A percentile compares a stretch with the other conserved stretches of the same genome.
phyloP scores from a whole-genome alignment of 257 asterid species.

The Solanum stenotomum region DNA sequence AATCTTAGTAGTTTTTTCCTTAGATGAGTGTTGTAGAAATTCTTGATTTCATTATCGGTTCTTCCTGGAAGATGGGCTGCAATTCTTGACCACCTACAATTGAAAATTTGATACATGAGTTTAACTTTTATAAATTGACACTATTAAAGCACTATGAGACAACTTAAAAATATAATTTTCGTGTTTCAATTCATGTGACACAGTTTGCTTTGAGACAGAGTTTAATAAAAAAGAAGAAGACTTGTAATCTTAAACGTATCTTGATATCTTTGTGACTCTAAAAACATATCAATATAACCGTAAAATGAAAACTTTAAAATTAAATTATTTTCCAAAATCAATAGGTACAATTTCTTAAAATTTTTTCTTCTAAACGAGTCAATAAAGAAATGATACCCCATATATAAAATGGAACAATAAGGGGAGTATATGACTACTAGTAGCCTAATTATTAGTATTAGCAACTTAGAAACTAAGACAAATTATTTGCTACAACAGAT shows the following conservation, averaged over 20 bases:
- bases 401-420: not conserved
- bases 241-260: not conserved
- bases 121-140: not conserved
- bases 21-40: conserved; percentile 48
- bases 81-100: conserved; percentile 53
- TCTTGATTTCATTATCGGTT: conserved; percentile 66
- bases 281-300: not conserved
- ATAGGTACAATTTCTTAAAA: not conserved
- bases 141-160: not conserved
- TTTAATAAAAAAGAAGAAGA: not conserved
- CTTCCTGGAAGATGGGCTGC: conserved; percentile 53
- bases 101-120: not conserved
- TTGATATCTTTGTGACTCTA: not conserved
- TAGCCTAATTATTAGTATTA: not conserved
- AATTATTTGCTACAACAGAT: not conserved
- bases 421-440: not conserved
- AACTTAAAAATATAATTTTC: not conserved
- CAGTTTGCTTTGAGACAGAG: not conserved
- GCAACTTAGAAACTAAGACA: not conserved
- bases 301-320: not conserved
- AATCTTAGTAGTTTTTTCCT: conserved; percentile 35
- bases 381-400: not conserved
- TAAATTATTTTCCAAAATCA: not conserved
- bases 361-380: not conserved
- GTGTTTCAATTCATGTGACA: not conserved